Base-by-base conservation (phyloP, 495 filamentous ascomycete genomes). In the Neurospora sp. region DNA sequence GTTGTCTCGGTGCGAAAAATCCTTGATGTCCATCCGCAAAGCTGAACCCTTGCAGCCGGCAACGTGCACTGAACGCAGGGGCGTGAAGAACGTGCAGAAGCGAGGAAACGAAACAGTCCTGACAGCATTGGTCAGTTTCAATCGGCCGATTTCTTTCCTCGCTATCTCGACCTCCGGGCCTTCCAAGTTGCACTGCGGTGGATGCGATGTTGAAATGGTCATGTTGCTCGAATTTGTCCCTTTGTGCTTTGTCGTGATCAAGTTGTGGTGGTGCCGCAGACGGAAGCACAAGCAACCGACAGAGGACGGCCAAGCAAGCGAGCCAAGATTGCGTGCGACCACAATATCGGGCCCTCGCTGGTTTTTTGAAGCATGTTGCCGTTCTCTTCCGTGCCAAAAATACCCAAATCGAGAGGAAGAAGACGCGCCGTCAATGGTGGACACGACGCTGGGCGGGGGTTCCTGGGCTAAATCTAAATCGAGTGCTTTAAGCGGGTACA, bases 61-160 rank as follows among this genome's bases (percentile, higher is more conserved):
- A 65, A 65, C 27, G 53, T 65, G 53, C 53, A 65, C 53, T 61
- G 0, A 61, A 42, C 38, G 71, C 70, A 72, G 70, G 42, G 70
- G 71, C 70, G 14, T 37, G 27, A 65, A 35, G 53, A 65, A 65
- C 27, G 53, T 41, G 73, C 72, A 72, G 70, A 74, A 74, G 73
- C 73, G 73, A 72, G 39, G 20, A 71, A 69, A 74, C 73, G 70
- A 74, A 74, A 72, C 73, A 74, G 68, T 14, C 27, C 27, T 65
- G 18, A 61, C 27, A 65, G 6, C 27, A 8, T 35, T 35, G 53
- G 53, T 18, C 6, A 35, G 27, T 65, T 65, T 18, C 53, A 65
- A 61, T 31, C 47, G 47, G 12, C 10, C 22, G 47, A 61, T 16
- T 65, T 65, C 2, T 65, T 35, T 61, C 8, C 14, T 61, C 27